These are phyloP conservation scores for Neurospora cerealis DNA, from an alignment of 495 filamentous ascomycete genomes.

Conservation along the genomic window DNA sequence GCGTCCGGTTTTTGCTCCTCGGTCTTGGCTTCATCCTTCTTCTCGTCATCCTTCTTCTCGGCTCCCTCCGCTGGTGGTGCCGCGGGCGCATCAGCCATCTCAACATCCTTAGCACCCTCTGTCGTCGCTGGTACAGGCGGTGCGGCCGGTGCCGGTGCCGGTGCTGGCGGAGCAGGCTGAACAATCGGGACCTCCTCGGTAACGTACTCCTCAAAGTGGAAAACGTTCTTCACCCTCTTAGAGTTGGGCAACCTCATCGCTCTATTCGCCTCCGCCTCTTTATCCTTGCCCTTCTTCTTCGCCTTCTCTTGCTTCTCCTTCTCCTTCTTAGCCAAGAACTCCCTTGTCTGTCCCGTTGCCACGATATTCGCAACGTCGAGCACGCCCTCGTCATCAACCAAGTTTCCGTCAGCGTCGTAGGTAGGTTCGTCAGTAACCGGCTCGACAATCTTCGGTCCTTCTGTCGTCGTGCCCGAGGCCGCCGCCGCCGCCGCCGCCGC, in stretches of 20 bases:
- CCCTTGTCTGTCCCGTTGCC: constrained; percentile 77
- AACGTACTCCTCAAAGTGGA: constrained; percentile 72
- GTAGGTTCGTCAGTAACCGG: constrained; percentile 42
- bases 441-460: constrained; percentile 25
- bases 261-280: constrained; percentile 50
- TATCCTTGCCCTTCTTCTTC: constrained; percentile 40
- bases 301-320: constrained; percentile 75
- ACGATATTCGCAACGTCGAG: constrained; percentile 93
- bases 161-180: constrained; percentile 29
- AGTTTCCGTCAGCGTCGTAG: constrained; percentile 34
- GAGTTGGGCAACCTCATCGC: constrained; percentile 65
- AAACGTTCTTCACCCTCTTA: constrained; percentile 63
- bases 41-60: neutral
- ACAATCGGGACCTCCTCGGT: constrained; percentile 44
- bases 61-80: constrained; percentile 2
- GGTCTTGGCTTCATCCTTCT: neutral
- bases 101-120: constrained; percentile 18
- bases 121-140: neutral
- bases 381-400: constrained; percentile 65
- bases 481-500: constrained; percentile 17
- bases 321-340: constrained; percentile 84
- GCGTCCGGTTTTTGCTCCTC: neutral
- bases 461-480: constrained; percentile 7
- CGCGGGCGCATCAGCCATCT: constrained; percentile 8
- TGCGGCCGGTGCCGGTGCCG: constrained; percentile 5